These are phyloP conservation scores for Alternaria incomplexa DNA, from an alignment of 2,329 filamentous ascomycete genomes.

Conservation along the genomic window DNA sequence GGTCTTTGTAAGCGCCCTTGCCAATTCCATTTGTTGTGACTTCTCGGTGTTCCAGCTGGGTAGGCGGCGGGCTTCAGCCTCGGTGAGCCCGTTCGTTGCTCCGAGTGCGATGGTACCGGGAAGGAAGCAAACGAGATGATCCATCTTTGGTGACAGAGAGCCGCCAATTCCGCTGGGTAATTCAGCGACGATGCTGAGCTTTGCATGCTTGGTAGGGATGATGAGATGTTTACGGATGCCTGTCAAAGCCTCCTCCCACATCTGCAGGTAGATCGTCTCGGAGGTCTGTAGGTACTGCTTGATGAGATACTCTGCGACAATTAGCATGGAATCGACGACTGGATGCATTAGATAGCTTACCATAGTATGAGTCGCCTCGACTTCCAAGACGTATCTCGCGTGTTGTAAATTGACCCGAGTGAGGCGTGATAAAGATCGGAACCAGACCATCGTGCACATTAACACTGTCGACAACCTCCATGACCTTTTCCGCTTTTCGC, in stretches of 20 bases:
- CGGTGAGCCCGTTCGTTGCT: not conserved
- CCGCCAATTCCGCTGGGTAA: not conserved
- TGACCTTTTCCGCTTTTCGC: not conserved
- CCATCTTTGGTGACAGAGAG: not conserved
- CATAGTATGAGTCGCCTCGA: not conserved
- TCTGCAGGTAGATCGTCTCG: not conserved
- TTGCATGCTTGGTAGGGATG: not conserved
- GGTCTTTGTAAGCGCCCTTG: not conserved
- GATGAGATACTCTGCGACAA: not conserved
- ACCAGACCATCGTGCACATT: not conserved
- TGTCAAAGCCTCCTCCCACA: not conserved
- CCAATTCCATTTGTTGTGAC: not conserved
- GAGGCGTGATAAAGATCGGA: not conserved
- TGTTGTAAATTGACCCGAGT: not conserved
- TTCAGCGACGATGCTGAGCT: not conserved
- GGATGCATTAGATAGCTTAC: not conserved
- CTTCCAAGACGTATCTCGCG: not conserved
- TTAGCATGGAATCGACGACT: not conserved
- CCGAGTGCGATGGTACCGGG: not conserved
- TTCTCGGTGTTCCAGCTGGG: not conserved
- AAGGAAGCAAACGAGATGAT: not conserved
- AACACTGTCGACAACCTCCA: not conserved
- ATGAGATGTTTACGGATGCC: not conserved
- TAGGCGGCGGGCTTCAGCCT: not conserved
- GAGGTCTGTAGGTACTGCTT: not conserved